Base-by-base conservation (phyloP, 116 monocot genomes). In the Dioscorea cayenensis region DNA sequence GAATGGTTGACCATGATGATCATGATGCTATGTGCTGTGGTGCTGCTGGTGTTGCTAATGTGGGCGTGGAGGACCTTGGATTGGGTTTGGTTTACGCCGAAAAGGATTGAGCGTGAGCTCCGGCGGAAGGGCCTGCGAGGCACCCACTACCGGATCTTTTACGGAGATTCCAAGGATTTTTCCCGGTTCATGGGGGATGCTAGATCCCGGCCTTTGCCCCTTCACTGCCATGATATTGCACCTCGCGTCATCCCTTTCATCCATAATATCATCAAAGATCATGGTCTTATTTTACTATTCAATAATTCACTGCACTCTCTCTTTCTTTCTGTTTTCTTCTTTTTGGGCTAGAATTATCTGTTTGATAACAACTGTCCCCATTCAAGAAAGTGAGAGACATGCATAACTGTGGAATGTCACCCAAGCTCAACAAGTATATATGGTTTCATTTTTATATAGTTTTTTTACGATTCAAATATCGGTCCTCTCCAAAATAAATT, bases 121-220 rank as follows among this genome's bases (percentile, higher is more conserved):
- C 66, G 66, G 66, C 51, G 52, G 5, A 66, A 66, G 66, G 74
- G 74, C 32, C 66, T 74, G 13, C 10, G 28, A 7, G 74, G 74
- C 74, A 74, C 29, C 64, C 51, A n/a, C 2, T 74, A 66, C 66
- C 66, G 66, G 43, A 12, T 65, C 52, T 13, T 52, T 22, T 7
- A 14, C 37, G 74, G 74, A 13, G 74, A 74, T 36, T 36, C 66
- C 66, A 36, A 37, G 66, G 55, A 58, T n/a, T 7, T 1, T 16
- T 19, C 50, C 16, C 64, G 72, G 23, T 16, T 73, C 21, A 5
- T 8, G 3, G 17, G 17, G 37, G 76, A 76, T 25, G 64, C 51
- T 20, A 63, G 14, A 5, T 35, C 60, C 71, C 19, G 60, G 29
- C 60, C 71, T 60, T 60, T 71, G 59, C 59, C 17, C 6, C 59